Evolutionary conservation across 352 stramenopile species (phyloP).

Genomic region (Phytophthora boehmeriae): DNA sequence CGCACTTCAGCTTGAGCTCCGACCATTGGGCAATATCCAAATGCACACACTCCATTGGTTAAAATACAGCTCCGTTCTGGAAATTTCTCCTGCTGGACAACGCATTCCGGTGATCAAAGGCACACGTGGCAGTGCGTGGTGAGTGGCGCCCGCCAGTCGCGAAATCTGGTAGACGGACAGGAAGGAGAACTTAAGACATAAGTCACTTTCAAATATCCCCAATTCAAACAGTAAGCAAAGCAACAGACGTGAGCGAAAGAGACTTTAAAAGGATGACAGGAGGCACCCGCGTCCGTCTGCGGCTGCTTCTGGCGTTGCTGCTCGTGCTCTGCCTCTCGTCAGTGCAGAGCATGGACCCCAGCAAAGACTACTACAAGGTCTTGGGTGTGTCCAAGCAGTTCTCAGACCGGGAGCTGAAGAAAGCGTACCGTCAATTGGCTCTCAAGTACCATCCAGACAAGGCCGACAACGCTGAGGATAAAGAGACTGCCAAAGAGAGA

Average conservation of each 20-base stretch:
- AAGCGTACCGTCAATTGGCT: constrained; percentile 87
- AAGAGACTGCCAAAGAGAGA: constrained; percentile 88
- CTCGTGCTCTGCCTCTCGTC: constrained; percentile 27
- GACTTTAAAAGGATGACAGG: constrained; percentile 5
- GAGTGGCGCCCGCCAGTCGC: not conserved
- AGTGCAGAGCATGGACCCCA: constrained; percentile 53
- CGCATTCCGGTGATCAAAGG: not conserved
- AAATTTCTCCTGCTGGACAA: constrained; percentile 30
- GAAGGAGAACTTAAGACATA: too few species aligned
- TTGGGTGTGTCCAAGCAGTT: constrained; percentile 75
- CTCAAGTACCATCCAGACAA: constrained; percentile 93
- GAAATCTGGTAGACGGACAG: not conserved
- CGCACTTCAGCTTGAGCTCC: not conserved
- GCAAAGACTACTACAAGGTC: constrained; percentile 87
- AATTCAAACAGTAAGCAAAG: not conserved
- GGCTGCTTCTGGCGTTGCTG: constrained; percentile 31
- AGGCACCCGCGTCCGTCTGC: constrained; percentile 10
- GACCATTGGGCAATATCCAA: not conserved
- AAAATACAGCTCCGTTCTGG: constrained; percentile 18
- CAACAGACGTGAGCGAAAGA: not conserved
- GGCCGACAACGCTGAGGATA: constrained; percentile 76
- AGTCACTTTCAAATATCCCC: constrained; percentile 12
- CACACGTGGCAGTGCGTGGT: constrained; percentile 16
- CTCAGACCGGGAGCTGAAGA: constrained; percentile 84
- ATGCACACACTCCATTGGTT: not conserved